Evolutionary conservation across 108 stramenopile genomes (phyloP).

Genomic region (Pelagomonas calceolata): DNA sequence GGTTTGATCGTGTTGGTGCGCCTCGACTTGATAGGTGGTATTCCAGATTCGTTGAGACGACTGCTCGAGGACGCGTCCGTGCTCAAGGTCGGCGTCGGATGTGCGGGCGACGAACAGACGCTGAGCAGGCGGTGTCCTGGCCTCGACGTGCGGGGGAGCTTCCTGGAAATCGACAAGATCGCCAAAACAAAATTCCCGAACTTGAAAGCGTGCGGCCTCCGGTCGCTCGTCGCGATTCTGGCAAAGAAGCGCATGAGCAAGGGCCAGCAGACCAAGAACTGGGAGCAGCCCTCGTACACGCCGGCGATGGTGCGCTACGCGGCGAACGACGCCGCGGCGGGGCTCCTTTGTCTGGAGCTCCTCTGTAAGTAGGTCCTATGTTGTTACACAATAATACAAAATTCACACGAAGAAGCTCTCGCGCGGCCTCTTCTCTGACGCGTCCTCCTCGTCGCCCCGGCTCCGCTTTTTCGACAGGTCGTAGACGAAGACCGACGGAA

Average conservation of each 20-base stretch:
- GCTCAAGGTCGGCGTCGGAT: constrained; percentile 11
- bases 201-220: background rate
- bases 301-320: constrained; percentile 10
- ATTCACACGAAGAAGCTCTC: no score
- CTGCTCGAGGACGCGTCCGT: constrained; percentile 6
- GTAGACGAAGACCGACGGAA: no score
- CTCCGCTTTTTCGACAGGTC: no score
- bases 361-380: no score
- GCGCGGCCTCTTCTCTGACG: no score
- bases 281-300: constrained; percentile 5
- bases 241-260: constrained; percentile 3
- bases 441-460: no score
- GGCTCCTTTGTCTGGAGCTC: no score
- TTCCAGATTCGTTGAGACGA: background rate
- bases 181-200: constrained; percentile 3
- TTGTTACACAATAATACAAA: no score
- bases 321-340: constrained; percentile 3
- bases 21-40: background rate
- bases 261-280: constrained; percentile 18
- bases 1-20: constrained; percentile 3
- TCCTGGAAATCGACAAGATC: constrained; percentile 5
- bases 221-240: background rate
- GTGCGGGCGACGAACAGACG: background rate
- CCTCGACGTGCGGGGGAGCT: background rate
- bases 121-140: background rate